Conservation (phyloP, 495 filamentous ascomycete species). For the Cercophora scortea region DNA sequence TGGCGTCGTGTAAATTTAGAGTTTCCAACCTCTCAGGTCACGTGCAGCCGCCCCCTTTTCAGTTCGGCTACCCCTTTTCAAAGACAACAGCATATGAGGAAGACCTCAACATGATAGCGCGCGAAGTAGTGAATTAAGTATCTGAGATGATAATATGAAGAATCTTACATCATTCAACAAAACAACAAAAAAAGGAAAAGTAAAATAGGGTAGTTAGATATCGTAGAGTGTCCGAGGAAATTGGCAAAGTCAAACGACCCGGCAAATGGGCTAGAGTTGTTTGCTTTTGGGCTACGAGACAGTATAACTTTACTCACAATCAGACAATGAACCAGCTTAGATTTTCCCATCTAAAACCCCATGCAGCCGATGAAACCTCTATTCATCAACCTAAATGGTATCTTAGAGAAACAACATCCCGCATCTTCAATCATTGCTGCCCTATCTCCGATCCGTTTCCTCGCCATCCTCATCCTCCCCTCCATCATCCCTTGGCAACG, state of each 20-base stretch:
- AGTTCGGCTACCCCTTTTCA: neutral
- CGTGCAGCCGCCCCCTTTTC: slow-evolving; percentile 4
- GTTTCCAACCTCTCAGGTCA: neutral
- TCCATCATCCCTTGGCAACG: slow-evolving; percentile 70
- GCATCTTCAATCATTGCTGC: neutral
- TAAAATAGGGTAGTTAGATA: too few relatives aligned
- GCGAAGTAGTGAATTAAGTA: neutral
- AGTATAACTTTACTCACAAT: too few relatives aligned
- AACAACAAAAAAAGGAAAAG: too few relatives aligned
- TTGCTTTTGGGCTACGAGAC: too few relatives aligned
- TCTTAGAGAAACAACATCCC: neutral
- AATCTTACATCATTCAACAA: too few relatives aligned
- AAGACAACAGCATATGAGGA: neutral
- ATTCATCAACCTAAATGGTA: neutral
- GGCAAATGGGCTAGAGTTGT: too few relatives aligned
- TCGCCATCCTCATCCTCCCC: slow-evolving; percentile 23
- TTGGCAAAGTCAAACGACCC: too few relatives aligned
- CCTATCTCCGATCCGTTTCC: neutral
- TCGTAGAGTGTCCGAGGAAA: too few relatives aligned
- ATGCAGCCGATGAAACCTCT: too few relatives aligned
- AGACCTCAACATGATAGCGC: neutral
- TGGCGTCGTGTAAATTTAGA: neutral
- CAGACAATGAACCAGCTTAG: too few relatives aligned
- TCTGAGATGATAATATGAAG: neutral
- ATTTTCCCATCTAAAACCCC: too few relatives aligned